phyloP scores from a whole-genome alignment of 805 yeast species.

The Wickerhamomyces canadensis region DNA sequence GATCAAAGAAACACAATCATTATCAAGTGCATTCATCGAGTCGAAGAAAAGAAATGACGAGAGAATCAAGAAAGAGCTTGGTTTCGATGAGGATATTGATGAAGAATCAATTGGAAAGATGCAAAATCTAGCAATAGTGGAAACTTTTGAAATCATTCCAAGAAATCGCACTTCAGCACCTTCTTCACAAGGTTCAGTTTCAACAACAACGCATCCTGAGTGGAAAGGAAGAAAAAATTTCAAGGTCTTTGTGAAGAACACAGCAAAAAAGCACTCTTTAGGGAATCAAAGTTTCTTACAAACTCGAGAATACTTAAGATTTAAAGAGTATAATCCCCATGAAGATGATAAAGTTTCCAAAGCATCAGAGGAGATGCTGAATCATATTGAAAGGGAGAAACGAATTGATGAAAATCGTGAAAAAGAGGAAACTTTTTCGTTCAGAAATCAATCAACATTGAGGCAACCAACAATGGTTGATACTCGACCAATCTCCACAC shows the following conservation, averaged over 20 bases:
- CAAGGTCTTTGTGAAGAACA: conserved; percentile 32
- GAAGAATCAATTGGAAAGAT: conserved; percentile 26
- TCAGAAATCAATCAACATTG: neutral
- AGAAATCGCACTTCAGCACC: conserved; percentile 3
- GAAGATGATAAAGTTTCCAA: conserved; percentile 1
- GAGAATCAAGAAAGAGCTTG: conserved; percentile 14
- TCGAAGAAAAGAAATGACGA: conserved; percentile 19
- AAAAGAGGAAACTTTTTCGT: neutral
- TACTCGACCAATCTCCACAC: too few relatives aligned
- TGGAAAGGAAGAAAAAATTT: conserved; percentile 34
- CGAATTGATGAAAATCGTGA: conserved; percentile 8
- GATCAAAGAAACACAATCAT: conserved; percentile 7
- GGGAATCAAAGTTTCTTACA: conserved; percentile 23
- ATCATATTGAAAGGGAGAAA: conserved; percentile 11
- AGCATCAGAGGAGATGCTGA: conserved; percentile 2
- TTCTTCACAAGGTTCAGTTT: neutral
- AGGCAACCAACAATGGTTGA: conserved; percentile 1
- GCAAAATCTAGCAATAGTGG: conserved; percentile 32
- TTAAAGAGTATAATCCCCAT: conserved; percentile 21
- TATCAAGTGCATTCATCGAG: conserved; percentile 11
- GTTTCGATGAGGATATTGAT: conserved; percentile 8
- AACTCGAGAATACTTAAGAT: conserved; percentile 29
- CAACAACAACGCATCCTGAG: conserved; percentile 6
- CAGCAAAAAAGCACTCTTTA: conserved; percentile 12
- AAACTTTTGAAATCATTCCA: conserved; percentile 20